These are phyloP conservation scores for Phytophthora hybrid DNA, from an alignment of 352 stramenopile genomes.

Conservation along the genomic window DNA sequence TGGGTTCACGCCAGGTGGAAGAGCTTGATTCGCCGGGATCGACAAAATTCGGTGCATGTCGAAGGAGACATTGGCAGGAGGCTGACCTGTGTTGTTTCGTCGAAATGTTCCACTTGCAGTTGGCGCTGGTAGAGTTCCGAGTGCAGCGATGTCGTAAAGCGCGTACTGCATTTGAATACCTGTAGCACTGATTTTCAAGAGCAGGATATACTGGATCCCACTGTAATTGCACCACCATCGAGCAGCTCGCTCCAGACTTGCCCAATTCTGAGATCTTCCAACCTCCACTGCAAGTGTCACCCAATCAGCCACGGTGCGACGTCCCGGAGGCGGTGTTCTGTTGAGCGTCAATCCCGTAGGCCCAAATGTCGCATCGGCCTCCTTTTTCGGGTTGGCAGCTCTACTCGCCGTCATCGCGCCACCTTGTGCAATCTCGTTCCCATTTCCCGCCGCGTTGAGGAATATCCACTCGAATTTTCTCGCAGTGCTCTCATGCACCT, in stretches of 20 bases:
- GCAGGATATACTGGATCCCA: constrained; percentile 24
- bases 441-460: constrained; percentile 13
- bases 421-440: neutral
- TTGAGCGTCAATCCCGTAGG: neutral
- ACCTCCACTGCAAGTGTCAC: constrained; percentile 1
- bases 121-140: constrained; percentile 9
- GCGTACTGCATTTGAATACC: constrained; percentile 10
- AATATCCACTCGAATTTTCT: constrained; percentile 3
- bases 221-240: constrained; percentile 19
- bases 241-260: neutral
- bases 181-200: constrained; percentile 16
- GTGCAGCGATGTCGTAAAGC: constrained; percentile 7
- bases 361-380: neutral
- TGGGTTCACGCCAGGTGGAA: neutral
- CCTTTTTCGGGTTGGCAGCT: neutral
- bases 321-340: constrained; percentile 8
- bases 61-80: constrained; percentile 23
- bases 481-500: constrained; percentile 18
- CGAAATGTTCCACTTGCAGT: constrained; percentile 10
- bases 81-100: neutral
- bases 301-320: constrained; percentile 17
- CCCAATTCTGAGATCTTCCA: neutral
- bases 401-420: constrained; percentile 18
- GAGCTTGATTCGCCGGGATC: neutral
- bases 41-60: constrained; percentile 1